Evolutionary conservation across 306 rosid species (phyloP).

Genomic region (Lotus japonicus): DNA sequence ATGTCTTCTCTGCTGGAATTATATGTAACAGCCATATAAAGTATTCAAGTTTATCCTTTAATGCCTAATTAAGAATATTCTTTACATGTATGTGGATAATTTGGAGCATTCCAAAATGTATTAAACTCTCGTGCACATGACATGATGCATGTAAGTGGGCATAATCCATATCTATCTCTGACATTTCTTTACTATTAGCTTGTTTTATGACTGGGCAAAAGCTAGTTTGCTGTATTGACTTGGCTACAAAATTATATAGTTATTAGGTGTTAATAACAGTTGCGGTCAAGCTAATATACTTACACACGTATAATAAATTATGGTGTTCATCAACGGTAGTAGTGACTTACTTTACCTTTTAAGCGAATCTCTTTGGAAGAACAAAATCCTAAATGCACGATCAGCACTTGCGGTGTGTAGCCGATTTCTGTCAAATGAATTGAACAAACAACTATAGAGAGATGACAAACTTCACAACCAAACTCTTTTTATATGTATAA

Average conservation of each 20-base stretch:
- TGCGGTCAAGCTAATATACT: too few species aligned
- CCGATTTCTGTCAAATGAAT: too few species aligned
- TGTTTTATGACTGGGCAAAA: slow-evolving; percentile 5
- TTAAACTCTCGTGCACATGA: not conserved
- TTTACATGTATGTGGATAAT: slow-evolving; percentile 19
- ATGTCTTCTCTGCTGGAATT: not conserved
- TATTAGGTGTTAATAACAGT: too few species aligned
- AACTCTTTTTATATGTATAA: too few species aligned
- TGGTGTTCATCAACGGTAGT: too few species aligned
- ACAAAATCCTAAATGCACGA: too few species aligned
- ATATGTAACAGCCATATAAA: not conserved
- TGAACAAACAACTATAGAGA: too few species aligned
- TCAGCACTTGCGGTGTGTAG: too few species aligned
- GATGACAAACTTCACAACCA: too few species aligned
- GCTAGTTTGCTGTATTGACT: not conserved
- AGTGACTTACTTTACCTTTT: too few species aligned
- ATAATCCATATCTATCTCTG: slow-evolving; percentile 13
- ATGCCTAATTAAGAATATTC: slow-evolving; percentile 7
- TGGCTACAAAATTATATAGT: not conserved
- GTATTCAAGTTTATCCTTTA: slow-evolving; percentile 11
- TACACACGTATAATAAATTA: too few species aligned
- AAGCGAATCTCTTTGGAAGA: too few species aligned
- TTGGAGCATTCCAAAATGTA: not conserved
- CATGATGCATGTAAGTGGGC: slow-evolving; percentile 6
- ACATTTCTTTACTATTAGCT: not conserved